Base-by-base conservation (phyloP, 139 green algal species). In the Pseudopediastrum boryanum region DNA sequence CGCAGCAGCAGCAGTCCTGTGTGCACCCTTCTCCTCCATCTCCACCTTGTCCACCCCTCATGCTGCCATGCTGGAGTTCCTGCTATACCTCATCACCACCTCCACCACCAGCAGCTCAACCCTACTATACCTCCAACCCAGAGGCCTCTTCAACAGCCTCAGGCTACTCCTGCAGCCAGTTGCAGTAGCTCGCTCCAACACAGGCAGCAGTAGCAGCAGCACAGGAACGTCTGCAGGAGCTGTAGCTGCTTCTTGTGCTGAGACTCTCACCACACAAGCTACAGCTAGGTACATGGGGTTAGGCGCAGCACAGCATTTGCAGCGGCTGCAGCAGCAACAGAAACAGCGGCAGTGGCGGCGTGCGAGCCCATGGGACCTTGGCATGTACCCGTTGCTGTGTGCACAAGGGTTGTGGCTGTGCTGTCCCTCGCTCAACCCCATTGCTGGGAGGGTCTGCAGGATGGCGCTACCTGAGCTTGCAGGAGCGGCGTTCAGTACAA, bases 61-160 rank as follows among this genome's bases (percentile, higher is more conserved):
- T 61, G 71, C 71, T 35, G 52, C 71, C n/a, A 4, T 70, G 54
- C 23, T 78, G 9, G 71, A 78, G 54, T 78, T 78, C 39, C 54
- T 78, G 10, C 44, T 78, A 38, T 44, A 56, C 9, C 23, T 71
- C 2, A 29, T 70, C 56, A 78, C 38, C 71, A 78, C 41, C 43
- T 70, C 27, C 69, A 70, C 41, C 36, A 78, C 27, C 23, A 35
- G 71, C 54, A 58, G 54, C 71, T 78, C n/a, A 61, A 59, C n/a
- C n/a, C n/a, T n/a, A n/a, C n/a, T n/a, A n/a, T n/a, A n/a, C n/a
- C n/a, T n/a, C n/a, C n/a, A n/a, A n/a, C n/a, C n/a, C n/a, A n/a
- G n/a, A n/a, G n/a, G n/a, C n/a, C n/a, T n/a, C n/a, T n/a, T n/a
- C 13, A 6, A 0, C 54, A 78, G 19, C n/a, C n/a, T 78, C n/a